Evolutionary conservation across 2,329 filamentous ascomycete genomes (phyloP), one percentile per base, ranked within the genome.

Genomic region (Beauveria bassiana): DNA sequence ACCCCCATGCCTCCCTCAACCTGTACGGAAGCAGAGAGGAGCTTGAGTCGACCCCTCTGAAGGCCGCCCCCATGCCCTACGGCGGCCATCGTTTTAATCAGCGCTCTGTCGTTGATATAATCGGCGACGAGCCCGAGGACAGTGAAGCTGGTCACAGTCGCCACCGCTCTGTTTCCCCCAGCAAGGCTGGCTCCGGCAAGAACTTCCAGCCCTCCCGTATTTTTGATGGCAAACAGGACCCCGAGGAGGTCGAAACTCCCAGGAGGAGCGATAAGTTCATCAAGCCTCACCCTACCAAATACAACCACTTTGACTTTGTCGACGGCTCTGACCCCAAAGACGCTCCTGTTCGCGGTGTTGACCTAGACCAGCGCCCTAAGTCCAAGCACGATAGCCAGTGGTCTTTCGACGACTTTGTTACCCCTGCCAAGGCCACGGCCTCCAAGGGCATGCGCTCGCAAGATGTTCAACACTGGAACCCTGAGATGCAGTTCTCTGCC

Each of bases 391-490:
- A 81, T 63, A 86, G 86, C 65, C 87, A 90, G 64, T 97, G 93
- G 92, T 86, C 86, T 54, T 98, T 98, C 73, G 85, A 91, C 64
- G 92, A 96, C 75, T 96, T 96, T 68, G 78, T 79, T 18, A 96
- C 93, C 0, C 93, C 93, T 0, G 83, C 88, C 66, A 96, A 96
- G 79, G 66, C 76, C 28, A 79, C 84, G 53, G 80, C 82, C 5
- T 77, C 80, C 51, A 89, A 88, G 73, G 72, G 82, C 24, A 70
- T 79, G 59, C 82, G 86, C 63, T 78, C 81, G 45, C 85, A 91
- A 70, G 86, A 95, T 64, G 82, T 87, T 63, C 88, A 90, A 61
- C 88, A 95, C 72, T 96, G 90, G 85, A 88, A 87, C 67, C 86
- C 88, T 53, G 87, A 92, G 63, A 83, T 88, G 66, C 78, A 70